Conservation (phyloP, 176 grass and related monocot genomes). For the Triticum timopheevii region DNA sequence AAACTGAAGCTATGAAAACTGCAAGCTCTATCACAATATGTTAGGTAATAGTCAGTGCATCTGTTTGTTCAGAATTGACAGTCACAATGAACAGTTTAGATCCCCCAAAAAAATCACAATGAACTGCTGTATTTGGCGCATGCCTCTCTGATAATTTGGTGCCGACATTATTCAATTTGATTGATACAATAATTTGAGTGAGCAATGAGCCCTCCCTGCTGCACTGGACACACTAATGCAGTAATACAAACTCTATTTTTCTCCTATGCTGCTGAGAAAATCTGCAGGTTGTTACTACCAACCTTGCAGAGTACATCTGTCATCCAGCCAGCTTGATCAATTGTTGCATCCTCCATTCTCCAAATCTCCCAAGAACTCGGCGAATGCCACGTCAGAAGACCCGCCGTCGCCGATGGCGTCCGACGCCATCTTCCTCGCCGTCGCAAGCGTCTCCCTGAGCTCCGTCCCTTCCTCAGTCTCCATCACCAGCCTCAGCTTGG, state of each 20-base stretch:
- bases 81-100: background rate
- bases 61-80: background rate
- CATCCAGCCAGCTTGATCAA: background rate
- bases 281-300: background rate
- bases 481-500: background rate
- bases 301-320: background rate
- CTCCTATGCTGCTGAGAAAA: background rate
- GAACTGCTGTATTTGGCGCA: background rate
- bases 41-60: background rate
- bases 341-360: background rate
- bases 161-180: too few relatives aligned
- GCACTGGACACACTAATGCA: background rate
- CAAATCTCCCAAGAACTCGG: background rate
- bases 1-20: background rate
- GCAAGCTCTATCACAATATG: background rate
- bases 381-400: background rate
- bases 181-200: background rate
- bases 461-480: background rate
- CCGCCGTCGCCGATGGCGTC: background rate
- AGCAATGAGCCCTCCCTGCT: background rate
- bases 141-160: background rate
- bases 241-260: background rate
- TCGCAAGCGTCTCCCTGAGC: background rate
- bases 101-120: background rate
- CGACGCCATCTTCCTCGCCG: background rate